Evolutionary conservation across 495 filamentous ascomycete species (phyloP), one percentile per base, ranked within the genome.

Genomic region (Penicillium steckii): DNA sequence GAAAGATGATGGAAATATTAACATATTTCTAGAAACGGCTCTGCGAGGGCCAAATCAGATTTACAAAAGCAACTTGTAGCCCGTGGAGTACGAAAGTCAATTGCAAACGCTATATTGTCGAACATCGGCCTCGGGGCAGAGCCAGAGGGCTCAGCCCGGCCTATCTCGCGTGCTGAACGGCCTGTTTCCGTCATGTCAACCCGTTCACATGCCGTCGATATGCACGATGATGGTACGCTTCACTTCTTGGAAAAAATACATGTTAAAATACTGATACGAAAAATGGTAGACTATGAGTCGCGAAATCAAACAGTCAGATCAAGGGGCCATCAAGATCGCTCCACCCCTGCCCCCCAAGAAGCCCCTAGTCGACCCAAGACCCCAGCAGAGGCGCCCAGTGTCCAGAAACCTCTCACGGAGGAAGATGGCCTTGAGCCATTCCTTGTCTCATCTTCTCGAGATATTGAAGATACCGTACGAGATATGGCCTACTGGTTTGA

Each of bases 401-500:
- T 44, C 13, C 61, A 52, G 23, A 46, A 54, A 8, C 15, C 48
- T 5, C 44, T 51, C 8, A 35, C 40, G 40, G 70, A 75, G 25
- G 72, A 82, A 22, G 89, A 90, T 44, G 70, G 79, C 12, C 77
- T 96, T 42, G 88, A 94, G 23, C 92, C 95, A 1, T 65, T 85
- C 5, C 86, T 90, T 64, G 85, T 96, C 26, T 85, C 89, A 35
- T 92, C 90, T 1, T 76, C 85, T 38, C 78, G 88, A 44, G 90
- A 97, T 40, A 67, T 97, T 17, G 91, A 97, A 44, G 91, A 96
- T 21, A 83, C 86, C 4, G 82, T 95, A 57, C 80, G 80, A 33
- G 82, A 84, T 9, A 96, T 99, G 90, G 73, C 83, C 24, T 77
- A 77, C 26, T 79, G 74, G 61, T 97, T 97, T 58, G 91, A 97